A percentile compares a stretch with the other conserved stretches of the same genome.
phyloP scores from a whole-genome alignment of 768 basidiomycete species.

The Grammothele lineata region DNA sequence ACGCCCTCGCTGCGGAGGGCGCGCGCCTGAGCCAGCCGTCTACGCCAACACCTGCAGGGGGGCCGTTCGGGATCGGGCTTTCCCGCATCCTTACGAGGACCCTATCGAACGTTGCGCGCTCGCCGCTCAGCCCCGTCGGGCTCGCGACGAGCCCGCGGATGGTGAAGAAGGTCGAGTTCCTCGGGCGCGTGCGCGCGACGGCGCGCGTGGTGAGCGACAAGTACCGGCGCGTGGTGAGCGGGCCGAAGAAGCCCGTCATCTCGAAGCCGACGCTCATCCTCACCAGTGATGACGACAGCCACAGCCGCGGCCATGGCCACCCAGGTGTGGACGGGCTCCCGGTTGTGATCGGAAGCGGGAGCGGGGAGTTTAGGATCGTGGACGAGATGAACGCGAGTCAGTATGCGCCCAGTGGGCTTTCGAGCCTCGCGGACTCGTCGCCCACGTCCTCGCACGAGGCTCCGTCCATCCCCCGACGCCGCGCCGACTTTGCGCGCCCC shows the following conservation, averaged over 20 bases:
- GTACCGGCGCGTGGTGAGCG: constrained; percentile 30
- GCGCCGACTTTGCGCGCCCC: constrained; percentile 58
- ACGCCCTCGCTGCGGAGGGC: constrained; percentile 30
- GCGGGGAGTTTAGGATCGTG: constrained; percentile 13
- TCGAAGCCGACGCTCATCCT: constrained; percentile 51
- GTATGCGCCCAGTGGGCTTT: constrained; percentile 38
- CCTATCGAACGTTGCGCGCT: constrained; percentile 12
- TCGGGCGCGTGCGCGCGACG: constrained; percentile 57
- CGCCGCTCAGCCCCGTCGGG: constrained; percentile 14
- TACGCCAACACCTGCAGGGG: not conserved
- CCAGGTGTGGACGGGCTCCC: constrained; percentile 11
- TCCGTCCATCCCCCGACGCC: constrained; percentile 60
- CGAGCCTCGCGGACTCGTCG: constrained; percentile 50
- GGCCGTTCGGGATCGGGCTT: constrained; percentile 1
- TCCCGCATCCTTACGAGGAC: constrained; percentile 31
- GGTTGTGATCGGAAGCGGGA: constrained; percentile 3
- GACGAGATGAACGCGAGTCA: constrained; percentile 31
- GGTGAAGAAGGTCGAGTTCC: constrained; percentile 68
- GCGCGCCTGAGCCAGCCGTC: not conserved
- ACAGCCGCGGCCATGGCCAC: constrained; percentile 4
- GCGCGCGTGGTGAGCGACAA: constrained; percentile 68
- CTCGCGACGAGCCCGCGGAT: constrained; percentile 44
- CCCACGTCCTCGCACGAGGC: constrained; percentile 63
- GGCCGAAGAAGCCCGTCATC: constrained; percentile 40
- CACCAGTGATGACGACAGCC: constrained; percentile 9